phyloP scores from a whole-genome alignment of 192 early-diverging fungal species.

The Geosiphon pyriformis region DNA sequence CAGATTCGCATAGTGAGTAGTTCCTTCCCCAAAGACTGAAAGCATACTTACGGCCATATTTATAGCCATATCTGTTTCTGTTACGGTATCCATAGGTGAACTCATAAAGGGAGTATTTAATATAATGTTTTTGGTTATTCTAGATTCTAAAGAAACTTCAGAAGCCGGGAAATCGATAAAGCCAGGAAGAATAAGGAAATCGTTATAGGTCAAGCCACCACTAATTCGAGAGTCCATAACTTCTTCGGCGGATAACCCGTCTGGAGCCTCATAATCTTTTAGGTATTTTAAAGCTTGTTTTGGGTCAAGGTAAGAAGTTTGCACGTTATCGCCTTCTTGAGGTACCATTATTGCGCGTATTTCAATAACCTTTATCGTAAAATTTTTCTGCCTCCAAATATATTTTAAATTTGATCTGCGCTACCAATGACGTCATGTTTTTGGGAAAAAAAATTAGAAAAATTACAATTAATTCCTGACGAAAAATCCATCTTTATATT shows the following conservation, averaged over 20 bases:
- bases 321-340: neutral
- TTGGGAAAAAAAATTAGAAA: neutral
- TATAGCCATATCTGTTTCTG: constrained; percentile 97
- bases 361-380: neutral
- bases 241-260: constrained; percentile 81
- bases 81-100: constrained; percentile 98
- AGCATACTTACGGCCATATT: constrained; percentile 78
- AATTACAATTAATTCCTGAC: too few relatives aligned
- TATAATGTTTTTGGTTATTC: constrained; percentile 83
- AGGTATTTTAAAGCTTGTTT: constrained; percentile 28
- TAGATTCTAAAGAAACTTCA: constrained; percentile 71
- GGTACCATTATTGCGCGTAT: neutral
- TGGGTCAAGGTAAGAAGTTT: constrained; percentile 32
- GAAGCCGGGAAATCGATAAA: constrained; percentile 90
- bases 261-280: constrained; percentile 38
- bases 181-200: constrained; percentile 95
- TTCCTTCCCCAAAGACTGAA: neutral
- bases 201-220: constrained; percentile 97
- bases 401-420: neutral
- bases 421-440: neutral
- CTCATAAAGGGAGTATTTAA: constrained; percentile 93
- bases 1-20: neutral
- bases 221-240: constrained; percentile 74
- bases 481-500: neutral
- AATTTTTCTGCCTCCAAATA: neutral